phyloP scores from a whole-genome alignment of 2,329 filamentous ascomycete species.

The Nigrograna mackinnonii region DNA sequence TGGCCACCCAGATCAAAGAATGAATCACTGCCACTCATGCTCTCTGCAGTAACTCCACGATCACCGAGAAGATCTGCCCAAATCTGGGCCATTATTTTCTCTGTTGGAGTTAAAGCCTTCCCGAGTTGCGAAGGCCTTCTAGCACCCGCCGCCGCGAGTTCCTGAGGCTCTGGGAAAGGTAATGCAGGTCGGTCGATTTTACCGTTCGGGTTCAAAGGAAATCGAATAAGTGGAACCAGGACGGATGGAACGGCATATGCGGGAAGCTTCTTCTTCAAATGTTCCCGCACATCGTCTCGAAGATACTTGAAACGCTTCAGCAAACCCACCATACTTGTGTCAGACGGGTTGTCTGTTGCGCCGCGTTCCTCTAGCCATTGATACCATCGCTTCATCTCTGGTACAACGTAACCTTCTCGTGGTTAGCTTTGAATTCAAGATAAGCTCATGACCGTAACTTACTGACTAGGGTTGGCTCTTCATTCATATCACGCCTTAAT shows the following conservation, averaged over 20 bases:
- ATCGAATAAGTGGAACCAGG: conserved; percentile 71
- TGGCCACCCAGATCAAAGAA: conserved; percentile 86
- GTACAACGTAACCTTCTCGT: conserved; percentile 75
- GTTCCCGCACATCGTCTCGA: conserved; percentile 64
- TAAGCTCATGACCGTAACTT: conserved; percentile 12
- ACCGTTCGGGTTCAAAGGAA: conserved; percentile 69
- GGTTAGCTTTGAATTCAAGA: background rate
- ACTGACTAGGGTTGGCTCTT: conserved; percentile 84
- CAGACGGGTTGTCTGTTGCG: conserved; percentile 41
- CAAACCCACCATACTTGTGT: conserved; percentile 57
- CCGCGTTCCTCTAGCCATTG: conserved; percentile 62
- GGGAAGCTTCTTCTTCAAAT: conserved; percentile 73
- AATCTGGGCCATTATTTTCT: conserved; percentile 68
- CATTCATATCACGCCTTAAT: conserved; percentile 79
- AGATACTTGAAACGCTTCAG: conserved; percentile 65
- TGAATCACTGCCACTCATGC: conserved; percentile 62
- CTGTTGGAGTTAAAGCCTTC: conserved; percentile 58
- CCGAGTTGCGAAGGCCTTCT: conserved; percentile 49
- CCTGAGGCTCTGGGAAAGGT: conserved; percentile 77
- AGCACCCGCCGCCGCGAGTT: conserved; percentile 62
- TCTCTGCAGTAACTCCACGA: conserved; percentile 66
- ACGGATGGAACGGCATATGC: conserved; percentile 76
- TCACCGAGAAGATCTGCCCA: conserved; percentile 72
- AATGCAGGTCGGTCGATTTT: conserved; percentile 81
- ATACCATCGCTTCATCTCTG: conserved; percentile 75